These are phyloP conservation scores for Pseudotsuga menziesii DNA, from an alignment of 75 land plant species.

Conservation along the genomic window DNA sequence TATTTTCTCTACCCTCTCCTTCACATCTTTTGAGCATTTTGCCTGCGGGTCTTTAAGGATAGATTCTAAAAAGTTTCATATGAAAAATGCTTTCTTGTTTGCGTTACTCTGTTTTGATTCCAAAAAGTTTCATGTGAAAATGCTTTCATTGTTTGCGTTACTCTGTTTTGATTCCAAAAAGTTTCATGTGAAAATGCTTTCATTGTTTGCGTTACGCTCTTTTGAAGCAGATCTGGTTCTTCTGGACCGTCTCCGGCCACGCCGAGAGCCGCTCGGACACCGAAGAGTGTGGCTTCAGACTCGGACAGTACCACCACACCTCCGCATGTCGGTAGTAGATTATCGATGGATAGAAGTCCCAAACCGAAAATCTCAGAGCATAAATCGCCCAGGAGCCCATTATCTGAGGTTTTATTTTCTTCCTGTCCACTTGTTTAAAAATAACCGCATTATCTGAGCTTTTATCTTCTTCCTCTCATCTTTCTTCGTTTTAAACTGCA, in stretches of 20 bases:
- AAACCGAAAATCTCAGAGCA: constrained; percentile 42
- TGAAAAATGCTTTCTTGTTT: background rate
- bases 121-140: background rate
- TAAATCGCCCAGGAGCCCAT: constrained; percentile 42
- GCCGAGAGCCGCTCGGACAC: constrained; percentile 25
- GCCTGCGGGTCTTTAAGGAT: background rate
- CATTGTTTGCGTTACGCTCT: background rate
- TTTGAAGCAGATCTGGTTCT: constrained; percentile 23
- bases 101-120: background rate
- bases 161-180: background rate
- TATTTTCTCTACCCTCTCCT: background rate
- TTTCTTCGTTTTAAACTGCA: background rate
- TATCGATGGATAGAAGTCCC: constrained; percentile 34
- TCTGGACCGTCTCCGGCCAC: constrained; percentile 40
- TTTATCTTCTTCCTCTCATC: too few species aligned
- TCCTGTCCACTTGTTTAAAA: background rate
- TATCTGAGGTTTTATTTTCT: constrained; percentile 28
- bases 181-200: background rate
- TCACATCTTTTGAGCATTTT: background rate
- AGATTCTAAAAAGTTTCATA: background rate
- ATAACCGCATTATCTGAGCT: too few species aligned
- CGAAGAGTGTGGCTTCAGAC: constrained; percentile 22
- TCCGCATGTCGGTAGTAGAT: constrained; percentile 18
- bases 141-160: background rate
- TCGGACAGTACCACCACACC: constrained; percentile 20